Evolutionary conservation across 306 rosid species (phyloP).

Genomic region (Begonia fuchsioides): DNA sequence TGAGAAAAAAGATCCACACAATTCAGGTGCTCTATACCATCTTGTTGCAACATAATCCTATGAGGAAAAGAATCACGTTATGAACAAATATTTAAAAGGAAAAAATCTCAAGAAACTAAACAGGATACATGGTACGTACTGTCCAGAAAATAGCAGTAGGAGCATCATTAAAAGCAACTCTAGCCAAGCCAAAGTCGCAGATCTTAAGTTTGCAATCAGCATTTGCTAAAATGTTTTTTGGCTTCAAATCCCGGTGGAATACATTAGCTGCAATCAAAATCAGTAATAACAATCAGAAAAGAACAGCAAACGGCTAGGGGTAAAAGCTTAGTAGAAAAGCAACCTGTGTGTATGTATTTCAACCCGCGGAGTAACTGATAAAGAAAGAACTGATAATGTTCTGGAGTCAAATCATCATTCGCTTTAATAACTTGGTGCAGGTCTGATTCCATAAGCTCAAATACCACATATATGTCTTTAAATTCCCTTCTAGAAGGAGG

Average conservation of each 20-base stretch:
- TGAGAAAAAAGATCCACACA: conserved; percentile 97
- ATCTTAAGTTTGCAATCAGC: conserved; percentile 99
- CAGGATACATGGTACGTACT: conserved; percentile 28
- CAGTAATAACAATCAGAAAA: conserved; percentile 10
- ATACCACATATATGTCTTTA: conserved; percentile 95
- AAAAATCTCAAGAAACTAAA: neutral
- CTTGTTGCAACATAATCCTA: conserved; percentile 98
- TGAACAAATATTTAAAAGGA: neutral
- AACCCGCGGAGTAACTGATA: conserved; percentile 98
- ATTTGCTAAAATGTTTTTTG: conserved; percentile 93
- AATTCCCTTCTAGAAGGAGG: conserved; percentile 99
- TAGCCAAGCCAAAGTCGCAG: conserved; percentile 97
- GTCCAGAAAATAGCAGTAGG: conserved; percentile 99
- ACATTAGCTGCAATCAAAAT: conserved; percentile 59
- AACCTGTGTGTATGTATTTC: conserved; percentile 98
- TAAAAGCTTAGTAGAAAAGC: neutral
- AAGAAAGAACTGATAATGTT: conserved; percentile 95
- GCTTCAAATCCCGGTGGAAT: conserved; percentile 95
- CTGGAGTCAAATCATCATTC: conserved; percentile 95
- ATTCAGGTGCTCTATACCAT: conserved; percentile 99
- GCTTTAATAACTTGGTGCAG: conserved; percentile 99
- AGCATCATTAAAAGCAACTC: conserved; percentile 97
- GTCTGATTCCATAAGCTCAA: conserved; percentile 99
- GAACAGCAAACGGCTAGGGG: conserved; percentile 12
- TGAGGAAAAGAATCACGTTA: conserved; percentile 10